Conservation (phyloP, 768 basidiomycete genomes). For the Amanita brunnescens region DNA sequence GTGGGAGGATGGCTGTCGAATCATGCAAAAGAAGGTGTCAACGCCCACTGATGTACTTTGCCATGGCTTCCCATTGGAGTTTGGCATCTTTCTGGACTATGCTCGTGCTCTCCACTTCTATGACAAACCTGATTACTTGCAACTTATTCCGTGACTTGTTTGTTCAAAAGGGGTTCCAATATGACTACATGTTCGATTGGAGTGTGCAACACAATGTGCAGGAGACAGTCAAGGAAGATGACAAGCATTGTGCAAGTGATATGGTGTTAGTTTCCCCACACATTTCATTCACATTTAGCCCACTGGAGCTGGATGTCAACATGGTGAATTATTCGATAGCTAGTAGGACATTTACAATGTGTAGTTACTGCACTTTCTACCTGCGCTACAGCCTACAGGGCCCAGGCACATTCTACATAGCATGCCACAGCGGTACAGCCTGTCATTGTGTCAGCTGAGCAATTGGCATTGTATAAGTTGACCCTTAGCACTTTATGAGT, state of each 20-base stretch:
- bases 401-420: too few species aligned
- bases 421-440: too few species aligned
- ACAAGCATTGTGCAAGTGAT: conserved; percentile 75
- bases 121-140: conserved; percentile 99
- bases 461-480: too few species aligned
- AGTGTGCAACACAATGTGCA: conserved; percentile 72
- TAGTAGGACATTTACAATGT: too few species aligned
- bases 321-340: too few species aligned
- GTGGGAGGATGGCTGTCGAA: conserved; percentile 99
- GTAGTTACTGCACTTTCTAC: too few species aligned
- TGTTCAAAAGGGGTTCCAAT: conserved; percentile 95
- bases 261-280: conserved; percentile 54
- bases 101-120: conserved; percentile 98
- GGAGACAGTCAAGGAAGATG: conserved; percentile 78
- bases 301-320: too few species aligned
- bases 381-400: too few species aligned
- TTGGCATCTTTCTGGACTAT: conserved; percentile 99
- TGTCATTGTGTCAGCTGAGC: too few species aligned
- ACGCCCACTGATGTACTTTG: conserved; percentile 94
- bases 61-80: too few species aligned
- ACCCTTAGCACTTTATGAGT: too few species aligned
- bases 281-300: conserved; percentile 33
- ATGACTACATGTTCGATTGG: conserved; percentile 99
- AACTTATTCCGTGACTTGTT: conserved; percentile 99
- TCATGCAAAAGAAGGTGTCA: conserved; percentile 99